Percentiles rank a stretch among this genome's conserved stretches.
Conservation (phyloP, 805 yeast genomes). For the Candida railenensis region DNA sequence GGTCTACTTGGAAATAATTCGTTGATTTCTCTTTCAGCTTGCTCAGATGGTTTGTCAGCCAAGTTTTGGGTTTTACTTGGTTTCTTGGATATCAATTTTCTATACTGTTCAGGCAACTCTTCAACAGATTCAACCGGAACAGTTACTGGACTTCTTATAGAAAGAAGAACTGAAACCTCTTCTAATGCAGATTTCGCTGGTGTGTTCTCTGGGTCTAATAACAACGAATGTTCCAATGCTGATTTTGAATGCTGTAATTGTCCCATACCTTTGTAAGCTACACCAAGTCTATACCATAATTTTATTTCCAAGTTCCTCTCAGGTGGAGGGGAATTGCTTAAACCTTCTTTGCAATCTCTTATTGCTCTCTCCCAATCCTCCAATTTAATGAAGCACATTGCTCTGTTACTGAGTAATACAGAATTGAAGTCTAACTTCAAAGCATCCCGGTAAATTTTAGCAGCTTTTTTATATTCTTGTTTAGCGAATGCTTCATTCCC, state of each 20-base stretch:
- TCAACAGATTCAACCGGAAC: constrained; percentile 45
- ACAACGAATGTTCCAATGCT: constrained; percentile 35
- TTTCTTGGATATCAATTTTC: constrained; percentile 3
- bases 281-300: constrained; percentile 50
- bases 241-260: constrained; percentile 21
- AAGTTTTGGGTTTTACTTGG: neutral
- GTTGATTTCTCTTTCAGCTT: constrained; percentile 8
- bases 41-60: neutral
- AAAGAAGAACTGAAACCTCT: neutral
- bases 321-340: constrained; percentile 23
- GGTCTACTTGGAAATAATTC: constrained; percentile 12
- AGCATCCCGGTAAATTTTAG: constrained; percentile 55
- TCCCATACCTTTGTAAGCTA: constrained; percentile 33
- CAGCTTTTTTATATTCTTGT: constrained; percentile 50
- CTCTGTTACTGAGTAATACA: constrained; percentile 63
- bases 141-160: constrained; percentile 5
- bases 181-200: constrained; percentile 38
- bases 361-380: constrained; percentile 49
- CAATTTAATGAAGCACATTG: constrained; percentile 60
- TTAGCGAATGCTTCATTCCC: constrained; percentile 57
- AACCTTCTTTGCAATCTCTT: constrained; percentile 50
- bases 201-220: constrained; percentile 40
- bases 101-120: constrained; percentile 38
- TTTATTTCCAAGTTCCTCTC: constrained; percentile 41
- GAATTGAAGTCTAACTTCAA: constrained; percentile 49